A percentile compares a stretch with the other conserved stretches of the same genome.
phyloP scores from a whole-genome alignment of 2,329 filamentous ascomycete genomes.

The Lizonia empirigonia region DNA sequence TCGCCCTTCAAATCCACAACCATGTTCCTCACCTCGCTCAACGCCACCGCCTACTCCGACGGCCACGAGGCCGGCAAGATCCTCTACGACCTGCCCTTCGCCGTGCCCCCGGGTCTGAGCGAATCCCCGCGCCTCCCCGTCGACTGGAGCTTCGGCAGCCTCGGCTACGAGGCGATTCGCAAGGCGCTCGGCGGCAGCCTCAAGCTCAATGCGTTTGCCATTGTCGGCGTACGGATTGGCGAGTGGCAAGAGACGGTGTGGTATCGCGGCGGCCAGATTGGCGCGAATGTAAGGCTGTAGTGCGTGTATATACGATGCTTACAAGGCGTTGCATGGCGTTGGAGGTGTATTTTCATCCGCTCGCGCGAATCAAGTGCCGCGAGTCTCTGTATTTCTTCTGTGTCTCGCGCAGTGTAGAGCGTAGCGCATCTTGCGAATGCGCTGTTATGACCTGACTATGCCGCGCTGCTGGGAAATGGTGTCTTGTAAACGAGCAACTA shows the following conservation, averaged over 20 bases:
- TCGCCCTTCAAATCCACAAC: constrained; percentile 78
- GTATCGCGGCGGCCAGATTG: constrained; percentile 54
- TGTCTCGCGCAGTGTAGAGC: too few relatives aligned
- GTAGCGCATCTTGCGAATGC: too few relatives aligned
- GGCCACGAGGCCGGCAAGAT: constrained; percentile 80
- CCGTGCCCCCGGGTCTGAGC: constrained; percentile 74
- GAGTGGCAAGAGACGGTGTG: constrained; percentile 71
- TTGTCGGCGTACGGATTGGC: constrained; percentile 75
- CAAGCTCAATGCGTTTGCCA: constrained; percentile 77
- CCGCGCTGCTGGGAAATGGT: too few relatives aligned
- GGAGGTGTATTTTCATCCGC: too few relatives aligned
- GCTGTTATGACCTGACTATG: too few relatives aligned
- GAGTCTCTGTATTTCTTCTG: too few relatives aligned
- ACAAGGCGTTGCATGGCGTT: too few relatives aligned
- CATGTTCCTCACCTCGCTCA: constrained; percentile 76
- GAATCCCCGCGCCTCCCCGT: constrained; percentile 80
- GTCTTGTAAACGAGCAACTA: too few relatives aligned
- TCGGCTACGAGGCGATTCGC: constrained; percentile 82
- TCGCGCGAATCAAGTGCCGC: too few relatives aligned
- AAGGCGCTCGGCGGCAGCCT: constrained; percentile 80
- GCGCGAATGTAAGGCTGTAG: constrained; percentile 55
- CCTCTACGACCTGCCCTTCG: constrained; percentile 73
- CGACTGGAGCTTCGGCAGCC: constrained; percentile 73
- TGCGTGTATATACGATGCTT: too few relatives aligned
- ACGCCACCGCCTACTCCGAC: constrained; percentile 86